Percentiles rank a stretch among this genome's conserved stretches.
Conservation (phyloP, 352 stramenopile genomes). For the Pythium rishiriense region DNA sequence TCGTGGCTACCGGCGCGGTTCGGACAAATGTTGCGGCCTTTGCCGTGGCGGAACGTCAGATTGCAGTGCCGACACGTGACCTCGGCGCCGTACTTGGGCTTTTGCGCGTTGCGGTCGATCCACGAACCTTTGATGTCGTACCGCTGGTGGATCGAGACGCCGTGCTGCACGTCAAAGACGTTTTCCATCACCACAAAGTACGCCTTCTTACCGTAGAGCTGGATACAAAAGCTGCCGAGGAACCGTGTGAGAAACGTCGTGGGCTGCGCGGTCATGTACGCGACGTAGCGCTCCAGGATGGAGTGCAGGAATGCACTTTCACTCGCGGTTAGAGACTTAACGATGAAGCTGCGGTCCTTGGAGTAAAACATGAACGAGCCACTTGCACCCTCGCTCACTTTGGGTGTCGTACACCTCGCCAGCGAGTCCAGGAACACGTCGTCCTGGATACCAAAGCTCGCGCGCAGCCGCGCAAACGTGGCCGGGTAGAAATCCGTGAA, state of each 20-base stretch:
- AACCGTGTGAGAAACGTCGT: conserved; percentile 81
- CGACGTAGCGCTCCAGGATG: conserved; percentile 67
- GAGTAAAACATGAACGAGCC: conserved; percentile 88
- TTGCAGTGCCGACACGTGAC: conserved; percentile 72
- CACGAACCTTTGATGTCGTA: conserved; percentile 91
- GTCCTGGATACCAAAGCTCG: conserved; percentile 59
- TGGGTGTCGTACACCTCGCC: conserved; percentile 64
- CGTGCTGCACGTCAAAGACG: conserved; percentile 81
- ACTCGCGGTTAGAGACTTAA: conserved; percentile 67
- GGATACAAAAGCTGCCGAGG: conserved; percentile 79
- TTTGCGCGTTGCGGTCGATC: conserved; percentile 76
- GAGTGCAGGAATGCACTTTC: conserved; percentile 67
- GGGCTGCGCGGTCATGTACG: conserved; percentile 56
- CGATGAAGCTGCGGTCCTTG: conserved; percentile 69
- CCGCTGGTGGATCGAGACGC: conserved; percentile 72
- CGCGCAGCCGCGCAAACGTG: conserved; percentile 52
- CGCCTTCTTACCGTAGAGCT: conserved; percentile 67
- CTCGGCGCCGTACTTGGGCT: conserved; percentile 54
- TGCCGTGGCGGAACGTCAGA: conserved; percentile 59
- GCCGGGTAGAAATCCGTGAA: conserved; percentile 64
- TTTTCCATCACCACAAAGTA: conserved; percentile 91
- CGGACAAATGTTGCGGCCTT: conserved; percentile 53
- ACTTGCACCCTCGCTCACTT: conserved; percentile 76
- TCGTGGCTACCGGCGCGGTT: conserved; percentile 64
- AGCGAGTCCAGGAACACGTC: conserved; percentile 56